Evolutionary conservation across 306 rosid genomes (phyloP), one percentile per base, ranked within the genome.

Genomic region (Lablab purpureus): DNA sequence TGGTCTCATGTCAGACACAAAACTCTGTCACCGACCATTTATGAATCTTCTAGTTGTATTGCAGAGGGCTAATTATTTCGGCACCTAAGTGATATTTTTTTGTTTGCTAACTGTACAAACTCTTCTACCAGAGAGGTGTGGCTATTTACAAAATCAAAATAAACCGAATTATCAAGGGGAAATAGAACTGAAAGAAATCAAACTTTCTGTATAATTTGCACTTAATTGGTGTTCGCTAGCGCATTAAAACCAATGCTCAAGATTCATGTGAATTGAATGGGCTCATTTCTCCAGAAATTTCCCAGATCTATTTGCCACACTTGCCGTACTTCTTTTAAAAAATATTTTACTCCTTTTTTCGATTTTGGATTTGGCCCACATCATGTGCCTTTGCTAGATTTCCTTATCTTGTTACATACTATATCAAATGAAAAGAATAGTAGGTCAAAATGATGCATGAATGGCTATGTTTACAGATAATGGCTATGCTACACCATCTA

Each of bases 381-480:
- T 82, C 89, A 86, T 82, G 85, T 86, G 89, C 75, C 74, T 13
- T 62, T 75, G 76, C 71, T 83, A 54, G 86, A 77, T 77, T 82
- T 77, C 86, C 82, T 55, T 37, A 67, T 67, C 77, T 17, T 46
- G 77, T 59, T 74, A 75, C 40, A 63, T 70, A 34, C 11, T 36
- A 60, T 34, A 41, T 75, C 25, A 80, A 37, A 81, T 74, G 12
- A 22, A 41, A 73, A 74, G 13, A 37, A 60, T 63, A 68, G 51
- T 7, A 17, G 18, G 47, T 59, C 37, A 79, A 68, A 47, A 73
- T 30, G 28, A 56, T 25, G 62, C 34, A 58, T 54, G 43, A n/a
- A 73, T 69, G 36, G 68, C 76, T 40, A 40, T 40, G 45, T 81
- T 45, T 21, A 28, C 54, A 73, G 23, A 65, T 43, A 67, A 65